Conservation (phyloP, 345 rosid genomes). For the Sisymbrium irio region DNA sequence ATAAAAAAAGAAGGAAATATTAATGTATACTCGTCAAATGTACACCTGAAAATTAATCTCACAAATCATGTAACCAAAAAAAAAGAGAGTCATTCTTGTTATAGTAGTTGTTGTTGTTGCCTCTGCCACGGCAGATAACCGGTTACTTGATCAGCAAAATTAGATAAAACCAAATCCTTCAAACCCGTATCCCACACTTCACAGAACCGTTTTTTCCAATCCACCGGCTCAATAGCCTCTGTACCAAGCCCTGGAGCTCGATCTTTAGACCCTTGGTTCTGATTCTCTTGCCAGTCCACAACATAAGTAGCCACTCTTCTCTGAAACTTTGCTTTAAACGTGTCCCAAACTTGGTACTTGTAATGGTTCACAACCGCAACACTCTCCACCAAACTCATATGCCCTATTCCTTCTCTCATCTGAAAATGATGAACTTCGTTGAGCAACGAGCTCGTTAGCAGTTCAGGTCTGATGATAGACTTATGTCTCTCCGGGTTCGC, state of each 20-base stretch:
- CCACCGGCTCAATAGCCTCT: constrained; percentile 71
- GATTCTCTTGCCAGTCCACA: constrained; percentile 87
- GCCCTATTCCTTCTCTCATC: constrained; percentile 52
- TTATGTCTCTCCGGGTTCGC: constrained; percentile 87
- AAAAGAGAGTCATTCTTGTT: constrained; percentile 26
- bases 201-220: constrained; percentile 82
- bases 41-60: constrained; percentile 13
- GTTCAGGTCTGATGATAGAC: constrained; percentile 65
- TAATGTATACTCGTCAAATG: constrained; percentile 11
- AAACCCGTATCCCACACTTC: constrained; percentile 96
- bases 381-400: constrained; percentile 65
- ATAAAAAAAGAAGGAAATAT: constrained; percentile 5
- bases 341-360: constrained; percentile 97
- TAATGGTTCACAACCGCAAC: constrained; percentile 77
- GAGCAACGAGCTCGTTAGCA: constrained; percentile 62
- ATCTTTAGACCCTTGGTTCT: constrained; percentile 88
- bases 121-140: constrained; percentile 85
- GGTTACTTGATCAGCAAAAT: constrained; percentile 63
- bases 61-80: constrained; percentile 2
- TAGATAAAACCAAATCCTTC: constrained; percentile 72
- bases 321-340: constrained; percentile 80
- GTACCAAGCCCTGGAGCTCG: constrained; percentile 96
- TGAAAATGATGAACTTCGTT: constrained; percentile 90
- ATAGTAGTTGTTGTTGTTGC: constrained; percentile 1
- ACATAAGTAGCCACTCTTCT: constrained; percentile 96